Base-by-base conservation (phyloP, 805 yeast species). In the Candida silvatica region DNA sequence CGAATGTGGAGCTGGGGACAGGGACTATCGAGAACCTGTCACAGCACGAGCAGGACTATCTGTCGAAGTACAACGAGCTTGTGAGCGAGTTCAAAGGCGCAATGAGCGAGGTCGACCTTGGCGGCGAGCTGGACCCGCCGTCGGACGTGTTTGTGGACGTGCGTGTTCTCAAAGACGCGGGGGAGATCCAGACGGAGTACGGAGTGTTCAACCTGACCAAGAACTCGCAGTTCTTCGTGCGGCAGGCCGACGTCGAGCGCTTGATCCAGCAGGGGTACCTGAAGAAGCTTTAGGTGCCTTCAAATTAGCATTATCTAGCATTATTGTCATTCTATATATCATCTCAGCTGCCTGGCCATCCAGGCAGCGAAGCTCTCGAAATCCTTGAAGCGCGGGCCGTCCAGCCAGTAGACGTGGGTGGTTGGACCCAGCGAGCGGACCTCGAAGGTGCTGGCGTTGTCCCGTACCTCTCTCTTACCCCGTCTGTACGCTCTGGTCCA, bases 141-240 rank as follows among this genome's bases (percentile, higher is more conserved):
- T 73, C 71, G 25, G 94, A 86, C 45, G 82, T 92, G 20, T 92
- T 90, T 47, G 83, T 90, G 7, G 98, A 90, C 50, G 97, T 92
- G 4, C 64, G 98, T 38, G 97, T 90, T 6, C 59, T 90, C 34
- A 82, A 82, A 53, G 94, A 90, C 49, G 97, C 95, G 0, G 98
- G 98, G 2, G 97, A 92, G 52, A 86, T 90, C 24, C 96, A 88
- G 52, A 92, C 98, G 0, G 98, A 90, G 54, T 90, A 90, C 48
- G 98, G 97, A 17, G 95, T 86, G 3, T 87, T 92, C 61, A 88
- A 88, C 48, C 62, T 92, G 44, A 84, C 94, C 3, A 90, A 88
- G 50, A 90, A 90, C 54, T 83, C 95, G 3, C 97, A 92, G 52
- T 88, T 90, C 52, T 90, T 83, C 52, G 97, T 90, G 15, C 67